Evolutionary conservation across 2,329 filamentous ascomycete genomes (phyloP).

Genomic region (Paraphoma sp.): DNA sequence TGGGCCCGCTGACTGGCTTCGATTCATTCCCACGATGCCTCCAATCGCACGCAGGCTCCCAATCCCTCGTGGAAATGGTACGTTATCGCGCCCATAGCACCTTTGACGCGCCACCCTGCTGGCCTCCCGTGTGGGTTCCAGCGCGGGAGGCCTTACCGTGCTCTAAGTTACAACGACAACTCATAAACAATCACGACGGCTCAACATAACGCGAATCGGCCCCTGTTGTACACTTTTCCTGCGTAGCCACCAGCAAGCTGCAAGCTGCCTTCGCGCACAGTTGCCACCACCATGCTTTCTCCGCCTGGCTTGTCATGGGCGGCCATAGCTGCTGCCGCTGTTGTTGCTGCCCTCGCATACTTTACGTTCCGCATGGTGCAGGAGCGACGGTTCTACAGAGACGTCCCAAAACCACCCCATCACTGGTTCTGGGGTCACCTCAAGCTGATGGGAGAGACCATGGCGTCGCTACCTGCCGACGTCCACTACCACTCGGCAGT

Average conservation of each 20-base stretch:
- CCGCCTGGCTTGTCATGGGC: slow-evolving; percentile 17
- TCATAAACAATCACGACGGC: not conserved
- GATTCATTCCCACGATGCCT: too few relatives aligned
- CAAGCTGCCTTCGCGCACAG: not conserved
- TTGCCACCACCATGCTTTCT: slow-evolving; percentile 5
- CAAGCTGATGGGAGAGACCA: slow-evolving; percentile 45
- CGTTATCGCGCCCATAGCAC: too few relatives aligned
- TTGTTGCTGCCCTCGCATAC: slow-evolving; percentile 23
- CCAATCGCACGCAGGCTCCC: too few relatives aligned
- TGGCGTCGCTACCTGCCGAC: slow-evolving; percentile 40
- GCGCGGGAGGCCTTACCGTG: not conserved
- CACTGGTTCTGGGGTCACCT: slow-evolving; percentile 51
- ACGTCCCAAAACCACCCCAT: slow-evolving; percentile 50
- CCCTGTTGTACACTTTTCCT: slow-evolving; percentile 3
- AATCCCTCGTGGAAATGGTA: too few relatives aligned
- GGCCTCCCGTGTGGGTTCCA: too few relatives aligned
- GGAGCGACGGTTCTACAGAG: slow-evolving; percentile 29
- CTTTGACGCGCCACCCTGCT: too few relatives aligned
- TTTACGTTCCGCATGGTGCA: slow-evolving; percentile 23
- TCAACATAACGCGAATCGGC: slow-evolving; percentile 2
- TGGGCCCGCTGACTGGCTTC: too few relatives aligned
- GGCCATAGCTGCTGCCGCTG: slow-evolving; percentile 10
- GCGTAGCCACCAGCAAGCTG: not conserved
- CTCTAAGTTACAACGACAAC: slow-evolving; percentile 1
- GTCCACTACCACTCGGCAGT: slow-evolving; percentile 46